Evolutionary conservation across 108 stramenopile species (phyloP), one percentile per base, ranked within the genome.

Genomic region (Fragilariopsis cylindrus): DNA sequence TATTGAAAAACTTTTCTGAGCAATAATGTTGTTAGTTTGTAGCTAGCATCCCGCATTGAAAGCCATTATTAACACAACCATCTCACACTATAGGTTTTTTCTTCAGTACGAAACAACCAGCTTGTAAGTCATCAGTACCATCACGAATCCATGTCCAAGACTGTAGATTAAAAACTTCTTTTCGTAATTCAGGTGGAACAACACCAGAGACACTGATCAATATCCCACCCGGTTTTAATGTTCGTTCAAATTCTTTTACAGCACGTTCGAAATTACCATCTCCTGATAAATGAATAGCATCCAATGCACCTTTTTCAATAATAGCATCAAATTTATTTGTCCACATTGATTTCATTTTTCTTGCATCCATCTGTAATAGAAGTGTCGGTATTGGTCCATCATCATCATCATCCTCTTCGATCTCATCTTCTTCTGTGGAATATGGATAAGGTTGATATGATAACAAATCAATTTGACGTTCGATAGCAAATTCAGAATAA

Each of bases 281-380:
- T 21, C 88, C 87, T 39, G 87, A 90, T n/a, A 94, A 55, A 65
- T 90, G 91, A 7, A 94, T 87, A 42, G 90, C 92, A 80, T 94
- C 92, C 58, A 91, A 70, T 4, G 85, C 82, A 7, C 92, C 90
- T 69, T 91, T 94, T 79, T 94, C 92, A 42, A 94, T 44, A 21
- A 91, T 82, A 42, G 80, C 77, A 81, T 91, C 92, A 71, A 88
- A 94, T 8, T 42, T 30, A 60, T 80, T 45, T 2, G 60, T 76
- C 90, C 90, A 93, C 54, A 75, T 74, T 15, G 43, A 21, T 7
- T 83, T 80, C 69, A 93, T 72, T 45, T 72, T 52, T 42, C 87
- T 81, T 19, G 90, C 90, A 79, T 94, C 90, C 64, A 84, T 82
- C 6, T 64, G 73, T 13, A 63, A 39, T 56, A 89, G 42, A 57